A percentile compares a stretch with the other conserved stretches of the same genome.
These are phyloP conservation scores for Sanghuangporus weigelae DNA, from an alignment of 1,284 basidiomycete genomes.

Conservation along the genomic window DNA sequence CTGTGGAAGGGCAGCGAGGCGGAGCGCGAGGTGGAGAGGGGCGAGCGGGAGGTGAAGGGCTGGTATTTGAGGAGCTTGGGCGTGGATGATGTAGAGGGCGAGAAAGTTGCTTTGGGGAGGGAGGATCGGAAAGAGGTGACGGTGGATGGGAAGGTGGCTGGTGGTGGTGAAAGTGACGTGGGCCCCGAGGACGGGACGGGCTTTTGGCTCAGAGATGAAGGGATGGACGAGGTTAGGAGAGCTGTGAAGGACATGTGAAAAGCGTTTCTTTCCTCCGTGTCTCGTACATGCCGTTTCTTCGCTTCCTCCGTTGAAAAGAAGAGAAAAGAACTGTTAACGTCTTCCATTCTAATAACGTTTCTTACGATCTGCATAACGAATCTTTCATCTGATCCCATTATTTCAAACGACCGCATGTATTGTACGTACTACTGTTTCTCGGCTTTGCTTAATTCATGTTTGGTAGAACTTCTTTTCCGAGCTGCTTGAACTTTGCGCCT, in stretches of 20 bases:
- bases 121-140: conserved; percentile 22
- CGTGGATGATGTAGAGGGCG: conserved; percentile 21
- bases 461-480: no score
- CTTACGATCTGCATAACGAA: no score
- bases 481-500: no score
- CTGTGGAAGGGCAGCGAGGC: conserved; percentile 72
- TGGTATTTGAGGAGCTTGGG: conserved; percentile 48
- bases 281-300: neutral
- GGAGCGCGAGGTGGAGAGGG: conserved; percentile 47
- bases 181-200: conserved; percentile 27
- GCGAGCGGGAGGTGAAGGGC: conserved; percentile 60
- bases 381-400: no score
- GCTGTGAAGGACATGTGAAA: conserved; percentile 52
- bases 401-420: no score
- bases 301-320: neutral
- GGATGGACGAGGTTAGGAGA: conserved; percentile 56
- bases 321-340: neutral
- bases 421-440: no score
- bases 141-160: conserved; percentile 20
- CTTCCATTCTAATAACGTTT: neutral
- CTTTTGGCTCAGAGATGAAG: conserved; percentile 67
- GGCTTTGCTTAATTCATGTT: no score
- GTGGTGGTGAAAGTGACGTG: conserved; percentile 22
- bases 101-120: conserved; percentile 16
- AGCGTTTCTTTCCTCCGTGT: neutral